Percentiles rank a stretch among this genome's conserved stretches.
phyloP scores from a whole-genome alignment of 768 basidiomycete species.

The Podaxis sp. region DNA sequence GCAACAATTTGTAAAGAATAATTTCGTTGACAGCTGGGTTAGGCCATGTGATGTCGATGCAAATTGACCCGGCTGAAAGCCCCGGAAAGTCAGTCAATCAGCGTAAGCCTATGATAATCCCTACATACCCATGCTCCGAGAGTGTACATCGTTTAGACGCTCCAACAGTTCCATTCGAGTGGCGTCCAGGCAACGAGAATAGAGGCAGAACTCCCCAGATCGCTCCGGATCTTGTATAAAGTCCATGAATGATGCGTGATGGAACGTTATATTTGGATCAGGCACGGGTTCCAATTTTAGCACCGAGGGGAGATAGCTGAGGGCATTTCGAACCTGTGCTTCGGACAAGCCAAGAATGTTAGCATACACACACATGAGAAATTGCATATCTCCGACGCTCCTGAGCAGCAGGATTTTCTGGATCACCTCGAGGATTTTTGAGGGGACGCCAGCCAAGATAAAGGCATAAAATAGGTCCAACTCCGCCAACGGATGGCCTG shows the following conservation, averaged over 20 bases:
- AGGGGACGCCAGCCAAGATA: neutral
- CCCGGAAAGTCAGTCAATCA: neutral
- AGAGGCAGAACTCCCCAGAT: neutral
- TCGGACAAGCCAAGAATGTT: neutral
- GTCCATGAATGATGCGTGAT: constrained; percentile 6
- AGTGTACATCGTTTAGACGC: neutral
- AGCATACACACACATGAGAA: neutral
- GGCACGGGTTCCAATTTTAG: neutral
- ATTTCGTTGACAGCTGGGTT: neutral
- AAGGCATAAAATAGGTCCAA: neutral
- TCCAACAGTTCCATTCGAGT: neutral
- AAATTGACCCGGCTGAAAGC: neutral
- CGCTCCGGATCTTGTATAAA: neutral
- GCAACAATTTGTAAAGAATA: neutral
- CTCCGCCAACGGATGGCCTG: neutral
- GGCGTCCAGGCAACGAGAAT: neutral
- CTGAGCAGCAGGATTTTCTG: neutral
- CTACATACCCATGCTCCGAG: neutral
- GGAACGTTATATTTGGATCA: neutral
- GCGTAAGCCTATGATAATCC: neutral
- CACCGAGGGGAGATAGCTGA: neutral
- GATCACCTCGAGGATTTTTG: neutral
- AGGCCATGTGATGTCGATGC: neutral
- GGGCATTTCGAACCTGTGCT: neutral
- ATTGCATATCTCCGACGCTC: neutral